Percentiles rank a stretch among this genome's conserved stretches.
phyloP scores from a whole-genome alignment of 1,284 basidiomycete genomes.

The Tylopilus sp. region DNA sequence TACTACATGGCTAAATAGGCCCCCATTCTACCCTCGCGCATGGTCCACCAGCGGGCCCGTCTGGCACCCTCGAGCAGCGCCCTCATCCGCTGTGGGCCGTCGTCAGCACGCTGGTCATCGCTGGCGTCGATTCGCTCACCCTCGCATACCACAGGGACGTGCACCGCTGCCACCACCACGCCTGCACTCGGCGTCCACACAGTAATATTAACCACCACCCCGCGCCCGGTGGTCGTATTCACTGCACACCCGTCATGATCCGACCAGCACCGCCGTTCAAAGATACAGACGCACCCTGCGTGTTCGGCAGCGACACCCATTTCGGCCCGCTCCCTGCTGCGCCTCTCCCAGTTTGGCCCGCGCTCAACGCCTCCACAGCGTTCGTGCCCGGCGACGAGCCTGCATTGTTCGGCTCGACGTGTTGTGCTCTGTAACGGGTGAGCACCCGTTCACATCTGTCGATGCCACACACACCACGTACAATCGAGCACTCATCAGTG shows the following conservation, averaged over 20 bases:
- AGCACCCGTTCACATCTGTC: conserved; percentile 1
- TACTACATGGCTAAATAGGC: too few species aligned
- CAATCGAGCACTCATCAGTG: neutral
- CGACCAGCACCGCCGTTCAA: neutral
- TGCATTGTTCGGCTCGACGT: neutral
- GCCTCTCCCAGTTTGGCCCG: neutral
- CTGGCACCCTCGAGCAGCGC: neutral
- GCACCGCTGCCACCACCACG: conserved; percentile 1
- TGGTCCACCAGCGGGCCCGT: too few species aligned
- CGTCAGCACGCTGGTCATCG: conserved; percentile 5
- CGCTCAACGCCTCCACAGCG: neutral
- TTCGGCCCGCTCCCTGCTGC: conserved; percentile 3
- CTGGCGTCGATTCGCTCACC: conserved; percentile 9
- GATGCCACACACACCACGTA: conserved; percentile 13
- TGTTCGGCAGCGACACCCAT: conserved; percentile 12
- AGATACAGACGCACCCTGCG: conserved; percentile 11
- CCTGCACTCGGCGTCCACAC: neutral
- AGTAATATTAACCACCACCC: conserved; percentile 15
- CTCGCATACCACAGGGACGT: conserved; percentile 15
- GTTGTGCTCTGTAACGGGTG: conserved; percentile 11
- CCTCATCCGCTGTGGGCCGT: conserved; percentile 4
- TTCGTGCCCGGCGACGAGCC: neutral
- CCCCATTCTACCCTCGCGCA: too few species aligned
- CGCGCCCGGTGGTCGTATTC: neutral
- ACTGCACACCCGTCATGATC: conserved; percentile 2